A percentile compares a stretch with the other conserved stretches of the same genome.
Conservation (phyloP, 208 protist genomes). For the Vickermania ingenoplastis region DNA sequence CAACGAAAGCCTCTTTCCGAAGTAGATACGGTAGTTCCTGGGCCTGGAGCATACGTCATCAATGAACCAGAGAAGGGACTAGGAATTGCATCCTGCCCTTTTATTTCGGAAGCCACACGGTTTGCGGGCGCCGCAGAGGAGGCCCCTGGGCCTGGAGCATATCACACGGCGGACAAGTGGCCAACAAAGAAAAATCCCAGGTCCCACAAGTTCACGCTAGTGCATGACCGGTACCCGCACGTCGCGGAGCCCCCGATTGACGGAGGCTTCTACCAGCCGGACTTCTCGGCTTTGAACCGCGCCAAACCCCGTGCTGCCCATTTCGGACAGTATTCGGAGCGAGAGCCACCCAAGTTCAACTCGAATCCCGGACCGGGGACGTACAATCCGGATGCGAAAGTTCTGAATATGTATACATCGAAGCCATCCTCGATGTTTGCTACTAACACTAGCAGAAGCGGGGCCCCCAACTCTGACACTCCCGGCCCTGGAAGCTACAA, state of each 20-base stretch:
- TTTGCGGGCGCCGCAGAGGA: conserved; percentile 28
- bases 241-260: conserved; percentile 6
- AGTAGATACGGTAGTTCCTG: conserved; percentile 30
- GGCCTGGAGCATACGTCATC: conserved; percentile 51
- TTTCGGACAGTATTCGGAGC: conserved; percentile 54
- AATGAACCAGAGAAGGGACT: conserved; percentile 1
- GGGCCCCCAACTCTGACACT: conserved; percentile 10
- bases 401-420: conserved; percentile 15
- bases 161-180: conserved; percentile 24
- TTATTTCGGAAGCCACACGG: conserved; percentile 47
- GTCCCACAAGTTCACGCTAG: conserved; percentile 17
- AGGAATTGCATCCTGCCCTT: conserved; percentile 40
- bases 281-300: conserved; percentile 25
- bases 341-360: conserved; percentile 12
- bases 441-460: conserved; percentile 38
- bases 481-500: conserved; percentile 74
- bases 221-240: conserved; percentile 1
- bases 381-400: conserved; percentile 31
- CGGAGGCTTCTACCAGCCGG: conserved; percentile 51
- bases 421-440: conserved; percentile 82
- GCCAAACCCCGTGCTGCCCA: conserved; percentile 27
- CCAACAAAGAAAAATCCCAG: conserved; percentile 17
- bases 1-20: conserved; percentile 21
- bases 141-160: conserved; percentile 56
- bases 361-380: conserved; percentile 59